Conservation (phyloP, 75 land plant species). For the Isoetes taiwanensis region DNA sequence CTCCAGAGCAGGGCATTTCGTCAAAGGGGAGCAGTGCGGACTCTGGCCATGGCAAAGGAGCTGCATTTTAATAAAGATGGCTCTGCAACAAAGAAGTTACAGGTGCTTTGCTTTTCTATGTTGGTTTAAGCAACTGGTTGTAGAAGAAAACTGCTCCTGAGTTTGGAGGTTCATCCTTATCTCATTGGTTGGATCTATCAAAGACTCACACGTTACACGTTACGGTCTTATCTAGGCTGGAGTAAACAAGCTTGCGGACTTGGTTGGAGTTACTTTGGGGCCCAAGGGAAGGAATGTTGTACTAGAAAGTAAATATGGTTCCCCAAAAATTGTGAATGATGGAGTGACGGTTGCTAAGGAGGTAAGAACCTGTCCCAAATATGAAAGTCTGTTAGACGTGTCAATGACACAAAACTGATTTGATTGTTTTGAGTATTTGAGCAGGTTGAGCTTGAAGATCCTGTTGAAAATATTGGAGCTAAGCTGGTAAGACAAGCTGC, state of each 20-base stretch:
- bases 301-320: conserved; percentile 77
- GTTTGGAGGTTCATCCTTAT: too few relatives aligned
- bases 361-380: conserved; percentile 31
- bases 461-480: conserved; percentile 87
- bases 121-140: too few relatives aligned
- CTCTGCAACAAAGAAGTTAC: conserved; percentile 69
- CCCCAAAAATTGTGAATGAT: conserved; percentile 84
- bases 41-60: conserved; percentile 65
- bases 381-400: too few relatives aligned
- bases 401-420: too few relatives aligned
- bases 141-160: too few relatives aligned
- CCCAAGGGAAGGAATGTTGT: conserved; percentile 90
- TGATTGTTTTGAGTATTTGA: too few relatives aligned
- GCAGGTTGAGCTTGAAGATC: conserved; percentile 79
- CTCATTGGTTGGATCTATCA: background rate
- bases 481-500: conserved; percentile 76
- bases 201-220: background rate
- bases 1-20: too few relatives aligned
- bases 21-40: conserved; percentile 12
- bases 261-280: conserved; percentile 79
- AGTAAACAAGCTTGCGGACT: conserved; percentile 80
- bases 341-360: conserved; percentile 86
- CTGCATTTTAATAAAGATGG: conserved; percentile 91
- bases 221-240: conserved; percentile 32
- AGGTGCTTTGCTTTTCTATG: conserved; percentile 25